Conservation (phyloP, 148 eudicot species). For the Chenopodium suecicum region DNA sequence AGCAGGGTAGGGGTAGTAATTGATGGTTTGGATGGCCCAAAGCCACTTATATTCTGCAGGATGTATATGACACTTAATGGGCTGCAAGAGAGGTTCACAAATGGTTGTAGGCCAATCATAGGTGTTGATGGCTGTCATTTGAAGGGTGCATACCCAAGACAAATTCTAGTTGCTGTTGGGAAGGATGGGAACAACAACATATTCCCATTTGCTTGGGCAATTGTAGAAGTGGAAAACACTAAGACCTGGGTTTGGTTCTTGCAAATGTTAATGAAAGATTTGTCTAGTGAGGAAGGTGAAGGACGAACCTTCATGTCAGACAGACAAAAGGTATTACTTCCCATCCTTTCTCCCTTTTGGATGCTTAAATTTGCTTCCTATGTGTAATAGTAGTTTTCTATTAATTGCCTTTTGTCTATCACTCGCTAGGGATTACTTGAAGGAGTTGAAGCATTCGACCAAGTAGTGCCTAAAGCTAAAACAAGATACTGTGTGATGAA, state of each 20-base stretch:
- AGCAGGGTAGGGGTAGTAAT: too few relatives aligned
- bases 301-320: too few relatives aligned
- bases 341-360: too few relatives aligned
- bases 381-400: too few relatives aligned
- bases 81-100: neutral
- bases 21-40: too few relatives aligned
- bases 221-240: neutral
- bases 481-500: too few relatives aligned
- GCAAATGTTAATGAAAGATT: too few relatives aligned
- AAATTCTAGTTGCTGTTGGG: neutral
- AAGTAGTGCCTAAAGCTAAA: too few relatives aligned
- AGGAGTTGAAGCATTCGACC: neutral
- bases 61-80: neutral
- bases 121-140: conserved; percentile 4
- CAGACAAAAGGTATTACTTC: too few relatives aligned
- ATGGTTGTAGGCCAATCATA: neutral
- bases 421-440: neutral
- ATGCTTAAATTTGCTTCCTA: too few relatives aligned
- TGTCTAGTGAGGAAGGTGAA: neutral
- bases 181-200: neutral
- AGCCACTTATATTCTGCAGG: neutral
- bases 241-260: too few relatives aligned
- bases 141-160: neutral
- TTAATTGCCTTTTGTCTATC: too few relatives aligned
- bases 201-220: neutral